Percentiles rank a stretch among this genome's conserved stretches.
Evolutionary conservation across 345 rosid genomes (phyloP).

Genomic region (Kernera saxatilis): DNA sequence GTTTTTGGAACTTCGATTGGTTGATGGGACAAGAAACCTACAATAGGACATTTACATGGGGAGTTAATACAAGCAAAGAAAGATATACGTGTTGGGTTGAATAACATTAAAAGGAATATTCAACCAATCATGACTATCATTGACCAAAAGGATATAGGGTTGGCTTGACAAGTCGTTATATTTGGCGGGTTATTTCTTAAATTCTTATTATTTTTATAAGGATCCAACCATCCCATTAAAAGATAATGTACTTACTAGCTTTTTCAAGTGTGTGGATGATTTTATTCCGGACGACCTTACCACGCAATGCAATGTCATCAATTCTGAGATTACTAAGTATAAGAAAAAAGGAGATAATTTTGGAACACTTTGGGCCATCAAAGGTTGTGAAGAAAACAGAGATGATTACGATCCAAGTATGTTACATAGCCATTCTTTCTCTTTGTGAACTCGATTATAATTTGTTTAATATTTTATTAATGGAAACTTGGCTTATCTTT

Average conservation of each 20-base stretch:
- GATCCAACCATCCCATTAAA: background rate
- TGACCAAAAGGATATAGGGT: background rate
- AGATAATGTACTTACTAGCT: background rate
- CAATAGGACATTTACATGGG: background rate
- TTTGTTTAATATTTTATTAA: no score
- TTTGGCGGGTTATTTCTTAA: background rate
- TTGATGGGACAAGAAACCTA: background rate
- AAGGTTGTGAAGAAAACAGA: background rate
- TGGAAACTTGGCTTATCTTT: background rate
- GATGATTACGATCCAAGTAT: background rate
- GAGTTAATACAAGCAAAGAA: background rate
- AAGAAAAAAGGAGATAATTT: background rate
- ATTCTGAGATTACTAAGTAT: background rate
- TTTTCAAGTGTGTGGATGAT: background rate
- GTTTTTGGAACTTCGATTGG: no score
- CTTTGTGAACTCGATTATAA: no score
- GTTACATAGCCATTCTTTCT: background rate
- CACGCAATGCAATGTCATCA: background rate
- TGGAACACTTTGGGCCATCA: background rate
- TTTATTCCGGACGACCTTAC: background rate
- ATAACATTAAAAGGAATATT: background rate
- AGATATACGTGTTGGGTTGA: background rate
- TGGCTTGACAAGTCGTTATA: background rate
- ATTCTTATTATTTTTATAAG: background rate
- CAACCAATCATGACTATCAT: background rate